Base-by-base conservation (phyloP, 202 grass and related monocot species). In the Panicum hallii region DNA sequence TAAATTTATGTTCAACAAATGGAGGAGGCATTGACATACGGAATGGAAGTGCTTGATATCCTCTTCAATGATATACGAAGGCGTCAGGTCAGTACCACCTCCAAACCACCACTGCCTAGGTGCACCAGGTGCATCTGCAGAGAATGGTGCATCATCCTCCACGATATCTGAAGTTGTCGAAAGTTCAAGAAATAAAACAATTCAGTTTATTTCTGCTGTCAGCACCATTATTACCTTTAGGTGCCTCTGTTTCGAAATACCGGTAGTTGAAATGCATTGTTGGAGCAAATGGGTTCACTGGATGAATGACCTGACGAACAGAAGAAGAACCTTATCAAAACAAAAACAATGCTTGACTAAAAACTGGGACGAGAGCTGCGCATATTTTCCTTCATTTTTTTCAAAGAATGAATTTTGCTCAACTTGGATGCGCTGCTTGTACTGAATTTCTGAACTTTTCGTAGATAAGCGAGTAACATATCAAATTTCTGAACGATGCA, bases 21-120 rank as follows among this genome's bases (percentile, higher is more conserved):
- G 16, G 11, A 30, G 38, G 42, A 73, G 4, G n/a, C 53, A 68
- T 30, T 64, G 67, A 80, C 77, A 49, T 85, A 93, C 84, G 71
- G 16, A 79, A 72, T 92, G 93, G 64, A 98, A 98, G 86, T 95
- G 95, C 71, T 93, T 95, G 34, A 98, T 84, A 87, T 98, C 95
- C 69, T 97, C 97, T 92, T 99, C 97, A 78, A 94, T 89, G 63
- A 99, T 86, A 84, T 99, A 97, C 2, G 91, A 89, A 84, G 97
- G 97, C 32, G 97, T 99, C 86, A 99, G 77, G 83, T 99, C 93
- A 85, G 95, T 98, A 48, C 95, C 95, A 81, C 95, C 95, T 70
- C 95, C 95, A 85, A 98, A 98, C 95, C 95, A 98, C 95, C 95
- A 98, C 66, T 91, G 91, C 38, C 91, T 92, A 13, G 95, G 93